A percentile compares a stretch with the other conserved stretches of the same genome.
phyloP scores from a whole-genome alignment of 2,329 filamentous ascomycete species.

The Plenodomus lindquistii region DNA sequence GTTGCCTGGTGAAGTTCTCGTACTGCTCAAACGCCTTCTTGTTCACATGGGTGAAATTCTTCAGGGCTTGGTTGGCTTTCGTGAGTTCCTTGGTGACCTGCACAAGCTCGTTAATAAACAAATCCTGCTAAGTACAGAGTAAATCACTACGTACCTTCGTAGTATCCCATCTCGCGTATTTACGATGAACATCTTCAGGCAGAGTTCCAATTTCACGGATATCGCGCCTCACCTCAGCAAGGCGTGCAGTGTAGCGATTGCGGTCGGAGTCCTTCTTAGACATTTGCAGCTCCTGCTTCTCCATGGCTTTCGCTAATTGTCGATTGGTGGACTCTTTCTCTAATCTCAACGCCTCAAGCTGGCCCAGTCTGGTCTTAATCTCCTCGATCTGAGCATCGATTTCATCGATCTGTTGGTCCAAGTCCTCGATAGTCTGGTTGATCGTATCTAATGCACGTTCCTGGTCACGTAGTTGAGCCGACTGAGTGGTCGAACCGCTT shows the following conservation, averaged over 20 bases:
- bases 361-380: slow-evolving; percentile 56
- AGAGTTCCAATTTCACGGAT: slow-evolving; percentile 92
- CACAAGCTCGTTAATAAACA: slow-evolving; percentile 17
- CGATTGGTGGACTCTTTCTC: slow-evolving; percentile 73
- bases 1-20: slow-evolving; percentile 92
- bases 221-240: slow-evolving; percentile 80
- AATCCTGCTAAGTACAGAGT: not conserved
- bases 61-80: slow-evolving; percentile 88
- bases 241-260: slow-evolving; percentile 74
- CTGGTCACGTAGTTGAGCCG: slow-evolving; percentile 71
- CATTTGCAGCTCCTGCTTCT: slow-evolving; percentile 84
- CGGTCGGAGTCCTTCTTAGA: slow-evolving; percentile 92
- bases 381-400: slow-evolving; percentile 74
- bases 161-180: slow-evolving; percentile 81
- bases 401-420: slow-evolving; percentile 71
- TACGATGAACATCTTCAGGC: slow-evolving; percentile 90
- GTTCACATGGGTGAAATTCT: slow-evolving; percentile 98
- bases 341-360: slow-evolving; percentile 61
- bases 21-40: slow-evolving; percentile 99
- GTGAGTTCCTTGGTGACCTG: slow-evolving; percentile 64
- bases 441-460: slow-evolving; percentile 81
- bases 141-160: slow-evolving; percentile 63
- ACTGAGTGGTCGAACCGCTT: slow-evolving; percentile 57
- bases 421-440: slow-evolving; percentile 66
- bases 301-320: slow-evolving; percentile 75